Percentiles rank a stretch among this genome's conserved stretches.
phyloP scores from a whole-genome alignment of 1,139 yeast genomes.

The Blastobotrys arbuscula region DNA sequence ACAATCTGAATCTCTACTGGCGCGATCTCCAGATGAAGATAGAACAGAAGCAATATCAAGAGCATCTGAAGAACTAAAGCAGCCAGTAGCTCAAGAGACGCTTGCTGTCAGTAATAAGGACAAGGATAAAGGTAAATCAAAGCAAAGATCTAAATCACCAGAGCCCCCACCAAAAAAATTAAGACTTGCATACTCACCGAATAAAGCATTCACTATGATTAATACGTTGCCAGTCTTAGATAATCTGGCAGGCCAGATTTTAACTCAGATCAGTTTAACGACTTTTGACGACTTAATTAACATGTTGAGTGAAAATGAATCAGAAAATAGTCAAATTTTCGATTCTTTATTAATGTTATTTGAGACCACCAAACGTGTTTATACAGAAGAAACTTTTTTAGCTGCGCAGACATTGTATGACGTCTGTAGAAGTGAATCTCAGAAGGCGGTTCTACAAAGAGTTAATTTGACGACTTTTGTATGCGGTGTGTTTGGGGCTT shows the following conservation, averaged over 20 bases:
- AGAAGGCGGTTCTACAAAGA: conserved; percentile 53
- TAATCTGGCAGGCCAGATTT: conserved; percentile 66
- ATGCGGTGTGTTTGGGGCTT: conserved; percentile 75
- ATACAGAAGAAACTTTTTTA: conserved; percentile 27
- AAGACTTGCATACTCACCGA: conserved; percentile 6
- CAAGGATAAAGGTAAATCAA: background rate
- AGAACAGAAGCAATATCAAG: background rate
- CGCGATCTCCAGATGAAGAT: background rate
- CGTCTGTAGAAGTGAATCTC: conserved; percentile 10
- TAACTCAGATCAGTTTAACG: conserved; percentile 65
- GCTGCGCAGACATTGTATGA: conserved; percentile 17
- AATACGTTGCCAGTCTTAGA: conserved; percentile 69
- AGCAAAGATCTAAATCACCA: background rate
- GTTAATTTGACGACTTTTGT: conserved; percentile 84
- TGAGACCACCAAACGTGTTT: conserved; percentile 45
- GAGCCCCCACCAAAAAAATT: background rate
- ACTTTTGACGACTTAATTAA: conserved; percentile 63
- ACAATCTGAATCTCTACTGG: background rate
- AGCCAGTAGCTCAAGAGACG: background rate
- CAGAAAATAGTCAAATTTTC: conserved; percentile 68
- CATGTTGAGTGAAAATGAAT: conserved; percentile 65
- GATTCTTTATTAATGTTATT: conserved; percentile 67
- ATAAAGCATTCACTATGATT: conserved; percentile 45
- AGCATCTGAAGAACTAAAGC: background rate
- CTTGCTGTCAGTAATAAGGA: background rate